Conservation (phyloP, 2,329 filamentous ascomycete genomes). For the Microdochium bolleyi region DNA sequence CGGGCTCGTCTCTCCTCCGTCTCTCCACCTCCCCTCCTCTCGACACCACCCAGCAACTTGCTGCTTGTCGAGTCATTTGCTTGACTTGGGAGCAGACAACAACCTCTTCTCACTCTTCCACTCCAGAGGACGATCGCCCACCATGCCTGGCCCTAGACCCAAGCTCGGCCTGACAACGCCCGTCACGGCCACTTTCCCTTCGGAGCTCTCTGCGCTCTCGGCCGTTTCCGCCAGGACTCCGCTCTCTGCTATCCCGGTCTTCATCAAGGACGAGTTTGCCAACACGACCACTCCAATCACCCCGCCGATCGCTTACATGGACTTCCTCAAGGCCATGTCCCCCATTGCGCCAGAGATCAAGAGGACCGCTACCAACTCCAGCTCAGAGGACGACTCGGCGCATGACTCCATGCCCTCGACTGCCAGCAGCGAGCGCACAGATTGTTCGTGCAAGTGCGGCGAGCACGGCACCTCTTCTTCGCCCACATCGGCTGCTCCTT, state of each 20-base stretch:
- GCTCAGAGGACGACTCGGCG: slow-evolving; percentile 34
- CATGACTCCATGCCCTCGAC: slow-evolving; percentile 43
- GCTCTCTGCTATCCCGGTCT: slow-evolving; percentile 46
- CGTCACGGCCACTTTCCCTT: slow-evolving; percentile 55
- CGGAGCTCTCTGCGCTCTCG: slow-evolving; percentile 51
- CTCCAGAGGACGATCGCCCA: slow-evolving; percentile 17
- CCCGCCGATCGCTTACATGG: slow-evolving; percentile 81
- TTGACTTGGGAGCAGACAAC: background rate
- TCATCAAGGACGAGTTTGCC: slow-evolving; percentile 56
- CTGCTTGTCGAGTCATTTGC: background rate
- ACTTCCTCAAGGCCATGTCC: slow-evolving; percentile 82
- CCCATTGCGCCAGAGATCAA: slow-evolving; percentile 56
- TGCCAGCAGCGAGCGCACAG: slow-evolving; percentile 45
- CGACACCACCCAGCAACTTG: background rate
- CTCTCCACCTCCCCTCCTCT: background rate
- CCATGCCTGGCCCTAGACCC: slow-evolving; percentile 33
- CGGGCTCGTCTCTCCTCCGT: background rate
- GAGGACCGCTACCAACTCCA: slow-evolving; percentile 41
- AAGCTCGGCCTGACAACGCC: slow-evolving; percentile 57
- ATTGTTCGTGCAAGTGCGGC: slow-evolving; percentile 50
- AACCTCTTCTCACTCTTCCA: background rate
- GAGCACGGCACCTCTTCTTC: slow-evolving; percentile 39
- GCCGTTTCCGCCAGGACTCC: slow-evolving; percentile 63
- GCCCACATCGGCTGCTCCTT: slow-evolving; percentile 28
- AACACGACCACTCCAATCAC: slow-evolving; percentile 78